These are phyloP conservation scores for Cyclaneusma minus DNA, from an alignment of 2,329 filamentous ascomycete genomes.

Conservation along the genomic window DNA sequence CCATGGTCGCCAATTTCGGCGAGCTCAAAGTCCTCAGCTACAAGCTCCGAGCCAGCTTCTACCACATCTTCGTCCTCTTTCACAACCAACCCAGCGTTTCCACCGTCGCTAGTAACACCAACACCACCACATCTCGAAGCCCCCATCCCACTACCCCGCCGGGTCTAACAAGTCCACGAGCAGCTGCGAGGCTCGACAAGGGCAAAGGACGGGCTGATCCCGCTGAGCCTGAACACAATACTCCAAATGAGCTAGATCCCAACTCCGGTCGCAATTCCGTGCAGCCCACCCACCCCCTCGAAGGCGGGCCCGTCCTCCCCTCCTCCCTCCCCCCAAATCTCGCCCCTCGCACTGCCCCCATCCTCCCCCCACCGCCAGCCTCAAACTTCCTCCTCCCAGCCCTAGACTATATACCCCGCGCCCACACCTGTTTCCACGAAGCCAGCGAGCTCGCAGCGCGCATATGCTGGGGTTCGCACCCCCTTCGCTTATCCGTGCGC, in stretches of 20 bases:
- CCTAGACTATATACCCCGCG: slow-evolving; percentile 68
- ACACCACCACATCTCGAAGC: slow-evolving; percentile 10
- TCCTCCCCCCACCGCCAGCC: slow-evolving; percentile 21
- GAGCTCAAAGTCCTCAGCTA: slow-evolving; percentile 82
- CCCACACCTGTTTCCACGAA: slow-evolving; percentile 65
- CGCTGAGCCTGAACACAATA: too few species aligned
- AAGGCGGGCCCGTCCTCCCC: slow-evolving; percentile 32
- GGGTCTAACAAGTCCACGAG: slow-evolving; percentile 15
- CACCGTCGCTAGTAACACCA: too few species aligned
- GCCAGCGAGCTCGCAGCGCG: slow-evolving; percentile 60
- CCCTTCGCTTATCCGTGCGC: slow-evolving; percentile 75
- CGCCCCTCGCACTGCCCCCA: slow-evolving; percentile 25
- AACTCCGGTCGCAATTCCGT: slow-evolving; percentile 15
- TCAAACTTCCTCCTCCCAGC: slow-evolving; percentile 69
- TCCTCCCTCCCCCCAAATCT: slow-evolving; percentile 27
- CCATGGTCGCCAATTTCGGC: slow-evolving; percentile 61
- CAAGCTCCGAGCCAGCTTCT: slow-evolving; percentile 87
- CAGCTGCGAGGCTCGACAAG: slow-evolving; percentile 23
- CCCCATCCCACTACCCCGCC: slow-evolving; percentile 22
- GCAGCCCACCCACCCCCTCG: slow-evolving; percentile 17
- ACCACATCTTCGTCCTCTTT: slow-evolving; percentile 92
- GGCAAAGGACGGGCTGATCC: slow-evolving; percentile 10
- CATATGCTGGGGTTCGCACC: slow-evolving; percentile 75
- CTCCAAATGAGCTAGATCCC: slow-evolving; percentile 6
- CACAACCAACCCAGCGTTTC: slow-evolving; percentile 77